phyloP scores from a whole-genome alignment of 805 yeast genomes.

The Blastobotrys mokoenaii region DNA sequence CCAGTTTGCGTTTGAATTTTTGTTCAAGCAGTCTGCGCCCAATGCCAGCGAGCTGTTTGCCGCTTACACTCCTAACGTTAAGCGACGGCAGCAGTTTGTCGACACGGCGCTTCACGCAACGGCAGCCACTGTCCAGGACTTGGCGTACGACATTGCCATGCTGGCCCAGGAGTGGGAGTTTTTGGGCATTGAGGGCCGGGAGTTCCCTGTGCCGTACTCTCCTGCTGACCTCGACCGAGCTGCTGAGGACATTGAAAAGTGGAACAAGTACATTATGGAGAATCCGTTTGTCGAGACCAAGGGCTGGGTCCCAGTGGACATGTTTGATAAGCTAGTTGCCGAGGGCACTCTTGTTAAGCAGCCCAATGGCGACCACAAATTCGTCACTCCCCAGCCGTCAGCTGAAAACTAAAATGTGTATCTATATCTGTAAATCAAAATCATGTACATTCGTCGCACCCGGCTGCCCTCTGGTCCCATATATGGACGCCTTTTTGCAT shows the following conservation, averaged over 20 bases:
- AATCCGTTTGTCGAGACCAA: conserved; percentile 84
- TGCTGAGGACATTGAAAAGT: conserved; percentile 48
- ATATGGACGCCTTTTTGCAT: conserved; percentile 2
- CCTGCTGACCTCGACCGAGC: conserved; percentile 53
- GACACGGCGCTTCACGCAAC: conserved; percentile 22
- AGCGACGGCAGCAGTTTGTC: conserved; percentile 35
- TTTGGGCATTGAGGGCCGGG: conserved; percentile 15
- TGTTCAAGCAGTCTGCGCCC: conserved; percentile 53
- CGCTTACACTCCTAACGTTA: conserved; percentile 72
- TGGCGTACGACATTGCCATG: conserved; percentile 24
- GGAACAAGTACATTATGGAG: conserved; percentile 58
- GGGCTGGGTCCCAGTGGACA: conserved; percentile 94
- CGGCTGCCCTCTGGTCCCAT: no score
- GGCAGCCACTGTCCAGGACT: conserved; percentile 22
- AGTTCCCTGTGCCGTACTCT: conserved; percentile 53
- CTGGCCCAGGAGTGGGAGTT: conserved; percentile 24
- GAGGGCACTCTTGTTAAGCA: conserved; percentile 60
- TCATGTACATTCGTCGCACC: no score
- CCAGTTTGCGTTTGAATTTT: conserved; percentile 79
- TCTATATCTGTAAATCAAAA: not conserved
- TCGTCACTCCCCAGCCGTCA: conserved; percentile 12
- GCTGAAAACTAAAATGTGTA: conserved; percentile 1
- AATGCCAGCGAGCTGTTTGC: conserved; percentile 43
- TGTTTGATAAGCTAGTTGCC: conserved; percentile 63
- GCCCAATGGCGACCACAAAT: conserved; percentile 47